Base-by-base conservation (phyloP, 768 basidiomycete species). In the Pleurotus tuoliensis region DNA sequence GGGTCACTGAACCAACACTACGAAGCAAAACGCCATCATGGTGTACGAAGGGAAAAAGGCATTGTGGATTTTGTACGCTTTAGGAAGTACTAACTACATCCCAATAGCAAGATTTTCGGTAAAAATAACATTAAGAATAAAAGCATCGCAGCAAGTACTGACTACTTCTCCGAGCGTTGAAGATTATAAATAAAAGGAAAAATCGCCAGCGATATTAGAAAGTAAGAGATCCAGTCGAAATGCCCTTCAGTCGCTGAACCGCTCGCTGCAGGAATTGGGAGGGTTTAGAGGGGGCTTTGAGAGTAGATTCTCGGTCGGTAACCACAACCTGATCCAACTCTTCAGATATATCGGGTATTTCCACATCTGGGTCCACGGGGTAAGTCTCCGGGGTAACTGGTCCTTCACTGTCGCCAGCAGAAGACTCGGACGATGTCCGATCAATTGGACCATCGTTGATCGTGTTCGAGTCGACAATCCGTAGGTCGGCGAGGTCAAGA, bases 301-400 rank as follows among this genome's bases (percentile, higher is more conserved):
- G 40, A 13, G 37, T 40, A 40, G 24, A 13, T 38, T 52, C 18
- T 27, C 41, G 27, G 25, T 56, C 40, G 37, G 27, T 41, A 39
- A 59, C 58, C 44, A 63, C 60, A 3, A 67, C 55, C 56, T 69
- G 63, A 47, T 66, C 71, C 22, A 77, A 65, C 39, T 69, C 76
- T 44, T 73, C 73, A 12, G 70, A 61, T 8, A 79, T 67, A 47
- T 78, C 79, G 39, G 76, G 75, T 54, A 79, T 71, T 34, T 75
- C 76, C 45, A 76, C 65, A 37, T 68, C 66, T 38, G 75, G 76
- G 47, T 78, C 75, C 8, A 69, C 61, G 15, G 81, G 63, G 50
- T 68, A 64, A 12, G 76, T 74, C 40, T 71, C 73, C 45, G 81
- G 81, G 9, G 82, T 83, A 57, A 77, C 73, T 22, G 79, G 80